phyloP scores from a whole-genome alignment of 1,284 basidiomycete species.

The Ustilago trichophora region DNA sequence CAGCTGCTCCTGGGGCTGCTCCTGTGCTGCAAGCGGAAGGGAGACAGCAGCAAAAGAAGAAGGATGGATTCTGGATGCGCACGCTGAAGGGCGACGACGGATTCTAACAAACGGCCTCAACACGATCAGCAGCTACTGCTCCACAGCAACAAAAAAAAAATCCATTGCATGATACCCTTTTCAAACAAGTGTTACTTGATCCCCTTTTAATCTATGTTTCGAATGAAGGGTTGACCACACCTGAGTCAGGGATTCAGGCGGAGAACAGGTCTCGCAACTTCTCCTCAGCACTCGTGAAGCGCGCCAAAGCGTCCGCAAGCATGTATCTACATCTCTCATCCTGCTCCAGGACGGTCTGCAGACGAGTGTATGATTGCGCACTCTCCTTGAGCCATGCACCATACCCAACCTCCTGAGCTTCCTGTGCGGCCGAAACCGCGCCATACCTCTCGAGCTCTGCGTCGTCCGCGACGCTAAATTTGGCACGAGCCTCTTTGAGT shows the following conservation, averaged over 20 bases:
- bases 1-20: constrained; percentile 17
- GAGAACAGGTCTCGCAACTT: constrained; percentile 12
- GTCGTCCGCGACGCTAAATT: constrained; percentile 3
- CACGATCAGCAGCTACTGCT: too few species aligned
- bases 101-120: too few species aligned
- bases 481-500: constrained; percentile 1
- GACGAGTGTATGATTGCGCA: neutral
- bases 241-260: too few species aligned
- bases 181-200: too few species aligned
- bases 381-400: constrained; percentile 23
- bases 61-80: constrained; percentile 42
- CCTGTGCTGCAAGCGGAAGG: constrained; percentile 32
- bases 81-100: constrained; percentile 33
- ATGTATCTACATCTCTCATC: constrained; percentile 20
- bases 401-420: constrained; percentile 7
- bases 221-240: too few species aligned
- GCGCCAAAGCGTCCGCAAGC: constrained; percentile 19
- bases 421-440: constrained; percentile 1
- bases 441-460: constrained; percentile 14
- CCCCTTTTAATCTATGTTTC: too few species aligned
- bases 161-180: constrained; percentile 14
- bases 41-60: constrained; percentile 25
- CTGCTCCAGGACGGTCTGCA: constrained; percentile 5
- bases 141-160: too few species aligned
- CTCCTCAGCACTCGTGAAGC: constrained; percentile 15